A percentile compares a stretch with the other conserved stretches of the same genome.
phyloP scores from a whole-genome alignment of 306 rosid genomes.

The Glycyrrhiza uralensis region DNA sequence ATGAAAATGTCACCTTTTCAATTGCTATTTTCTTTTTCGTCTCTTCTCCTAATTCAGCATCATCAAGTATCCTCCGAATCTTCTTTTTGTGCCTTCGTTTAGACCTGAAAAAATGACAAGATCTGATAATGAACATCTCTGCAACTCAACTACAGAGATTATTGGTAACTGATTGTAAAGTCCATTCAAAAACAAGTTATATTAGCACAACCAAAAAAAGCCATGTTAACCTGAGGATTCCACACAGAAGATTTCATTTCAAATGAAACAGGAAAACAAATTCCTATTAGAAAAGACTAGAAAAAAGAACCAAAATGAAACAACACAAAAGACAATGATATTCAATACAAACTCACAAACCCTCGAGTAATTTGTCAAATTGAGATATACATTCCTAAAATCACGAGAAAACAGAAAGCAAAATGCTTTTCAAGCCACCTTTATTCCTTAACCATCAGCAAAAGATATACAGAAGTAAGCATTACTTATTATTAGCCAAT shows the following conservation, averaged over 20 bases:
- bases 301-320: neutral
- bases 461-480: neutral
- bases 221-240: neutral
- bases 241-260: neutral
- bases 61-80: slow-evolving; percentile 94
- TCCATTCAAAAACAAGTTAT: slow-evolving; percentile 17
- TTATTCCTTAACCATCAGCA: neutral
- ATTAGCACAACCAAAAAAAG: neutral
- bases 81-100: slow-evolving; percentile 76
- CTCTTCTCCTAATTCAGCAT: slow-evolving; percentile 96
- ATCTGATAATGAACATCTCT: neutral
- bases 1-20: slow-evolving; percentile 62
- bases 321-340: neutral
- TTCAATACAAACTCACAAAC: neutral
- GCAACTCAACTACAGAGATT: slow-evolving; percentile 1
- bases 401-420: neutral
- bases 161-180: neutral
- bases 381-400: neutral
- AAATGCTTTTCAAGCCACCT: neutral
- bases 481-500: slow-evolving; percentile 4
- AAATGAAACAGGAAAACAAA: slow-evolving; percentile 15
- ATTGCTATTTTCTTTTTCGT: slow-evolving; percentile 91
- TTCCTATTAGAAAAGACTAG: neutral
- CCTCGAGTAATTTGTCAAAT: slow-evolving; percentile 11
- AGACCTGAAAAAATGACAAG: slow-evolving; percentile 44